phyloP scores from a whole-genome alignment of 345 rosid species.

The Gossypium raimondii region DNA sequence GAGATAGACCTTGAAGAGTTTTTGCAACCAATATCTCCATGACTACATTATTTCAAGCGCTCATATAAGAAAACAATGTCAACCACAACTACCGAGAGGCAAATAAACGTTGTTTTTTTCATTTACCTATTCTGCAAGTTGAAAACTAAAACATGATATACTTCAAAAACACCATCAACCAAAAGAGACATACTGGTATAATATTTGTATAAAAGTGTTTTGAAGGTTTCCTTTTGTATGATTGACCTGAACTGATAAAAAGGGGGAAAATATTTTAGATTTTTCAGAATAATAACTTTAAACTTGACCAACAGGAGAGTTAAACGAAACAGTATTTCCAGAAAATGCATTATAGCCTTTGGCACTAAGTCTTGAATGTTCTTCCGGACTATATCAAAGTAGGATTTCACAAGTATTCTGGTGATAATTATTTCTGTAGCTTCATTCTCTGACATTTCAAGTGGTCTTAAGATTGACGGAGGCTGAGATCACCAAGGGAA shows the following conservation, averaged over 20 bases:
- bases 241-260: constrained; percentile 29
- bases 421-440: constrained; percentile 29
- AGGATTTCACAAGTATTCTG: constrained; percentile 37
- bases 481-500: constrained; percentile 23
- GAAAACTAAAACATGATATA: constrained; percentile 2
- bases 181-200: constrained; percentile 27
- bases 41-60: no score
- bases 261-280: background rate
- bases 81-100: background rate
- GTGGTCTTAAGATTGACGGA: constrained; percentile 27
- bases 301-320: background rate
- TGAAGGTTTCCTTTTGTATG: constrained; percentile 34
- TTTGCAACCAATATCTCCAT: no score
- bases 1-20: no score
- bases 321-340: constrained; percentile 27
- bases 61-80: no score
- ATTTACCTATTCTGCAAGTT: background rate
- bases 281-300: background rate
- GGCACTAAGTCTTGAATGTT: constrained; percentile 37
- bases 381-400: constrained; percentile 35
- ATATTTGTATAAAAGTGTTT: constrained; percentile 27
- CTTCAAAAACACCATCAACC: background rate
- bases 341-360: constrained; percentile 40
- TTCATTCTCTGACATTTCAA: constrained; percentile 29
- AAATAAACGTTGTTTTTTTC: background rate